Base-by-base conservation (phyloP, 208 protist genomes). In the Borovskyia barvae region DNA sequence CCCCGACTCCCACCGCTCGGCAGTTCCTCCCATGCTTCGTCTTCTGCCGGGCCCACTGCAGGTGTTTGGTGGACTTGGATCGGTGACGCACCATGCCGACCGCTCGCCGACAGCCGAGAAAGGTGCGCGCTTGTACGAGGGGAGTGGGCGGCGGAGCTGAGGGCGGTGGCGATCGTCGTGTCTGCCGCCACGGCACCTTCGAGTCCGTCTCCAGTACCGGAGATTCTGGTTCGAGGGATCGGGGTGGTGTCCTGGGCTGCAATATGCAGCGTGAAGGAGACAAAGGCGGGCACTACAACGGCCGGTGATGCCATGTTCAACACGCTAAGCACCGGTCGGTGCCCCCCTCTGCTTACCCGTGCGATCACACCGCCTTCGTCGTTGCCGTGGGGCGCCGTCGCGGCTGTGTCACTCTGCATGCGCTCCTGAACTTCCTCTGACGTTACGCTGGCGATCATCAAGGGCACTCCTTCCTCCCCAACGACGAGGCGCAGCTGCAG, bases 401-500 rank as follows among this genome's bases (percentile, higher is more conserved):
- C 14, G 36, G 36, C 36, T 15, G 12, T 15, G 14, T n/a, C n/a
- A n/a, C n/a, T n/a, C n/a, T n/a, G n/a, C n/a, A n/a, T n/a, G n/a
- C 25, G 29, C 20, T 37, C 32, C 24, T 45, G 39, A 20, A 59
- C 43, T 36, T 63, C 65, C 28, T 61, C 61, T 8, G 42, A 33
- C 1, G 59, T 60, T 45, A 70, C 58, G 39, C 49, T 58, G 43
- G 61, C 43, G 12, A 83, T 35, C 50, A 78, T 65, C 11, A 84
- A 19, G 9, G 82, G 82, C 32, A 62, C 37, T 9, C 64, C 70
- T 11, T 36, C 68, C 15, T 41, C 68, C n/a, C 75, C 78, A 33
- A 45, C 59, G 36, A 62, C 58, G 15, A 90, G 29, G 29, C 56
- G 52, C 54, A 90, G 55, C 43, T 63, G 65, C 56, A 76, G 40